phyloP scores from a whole-genome alignment of 169 alveolate genomes.

The Eimeria necatrix region DNA sequence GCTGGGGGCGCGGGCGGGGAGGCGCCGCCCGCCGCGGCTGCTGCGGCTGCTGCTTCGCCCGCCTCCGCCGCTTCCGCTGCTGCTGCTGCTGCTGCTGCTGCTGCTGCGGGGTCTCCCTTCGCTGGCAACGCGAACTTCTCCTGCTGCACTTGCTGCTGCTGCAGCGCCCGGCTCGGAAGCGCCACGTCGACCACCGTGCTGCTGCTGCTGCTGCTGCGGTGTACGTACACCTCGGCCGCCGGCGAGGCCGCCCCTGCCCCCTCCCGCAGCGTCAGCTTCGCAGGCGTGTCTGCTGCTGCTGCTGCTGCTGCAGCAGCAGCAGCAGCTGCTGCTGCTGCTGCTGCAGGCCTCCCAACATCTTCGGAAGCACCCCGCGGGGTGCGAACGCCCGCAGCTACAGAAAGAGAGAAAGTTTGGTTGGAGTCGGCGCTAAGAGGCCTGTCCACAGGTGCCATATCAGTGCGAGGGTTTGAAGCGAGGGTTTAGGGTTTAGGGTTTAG shows the following conservation, averaged over 20 bases:
- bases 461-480: background rate
- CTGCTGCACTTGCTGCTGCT: constrained; percentile 20
- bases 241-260: background rate
- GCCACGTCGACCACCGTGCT: background rate
- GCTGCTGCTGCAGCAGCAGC: constrained; percentile 10
- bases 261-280: background rate
- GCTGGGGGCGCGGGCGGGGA: background rate
- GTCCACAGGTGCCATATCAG: background rate
- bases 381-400: background rate
- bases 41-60: background rate
- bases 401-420: background rate
- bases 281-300: constrained; percentile 4
- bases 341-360: background rate
- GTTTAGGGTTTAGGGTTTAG: constrained; percentile 29
- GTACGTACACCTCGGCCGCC: background rate
- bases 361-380: background rate
- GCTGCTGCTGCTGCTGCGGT: constrained; percentile 30
- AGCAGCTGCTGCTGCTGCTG: constrained; percentile 14
- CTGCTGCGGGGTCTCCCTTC: background rate
- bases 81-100: background rate
- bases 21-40: background rate
- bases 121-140: background rate
- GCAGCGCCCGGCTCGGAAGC: background rate
- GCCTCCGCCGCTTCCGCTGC: constrained; percentile 6
- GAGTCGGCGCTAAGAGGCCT: background rate